These are phyloP conservation scores for Zoysia pacifica DNA, from an alignment of 176 grass and related monocot species.

Conservation along the genomic window DNA sequence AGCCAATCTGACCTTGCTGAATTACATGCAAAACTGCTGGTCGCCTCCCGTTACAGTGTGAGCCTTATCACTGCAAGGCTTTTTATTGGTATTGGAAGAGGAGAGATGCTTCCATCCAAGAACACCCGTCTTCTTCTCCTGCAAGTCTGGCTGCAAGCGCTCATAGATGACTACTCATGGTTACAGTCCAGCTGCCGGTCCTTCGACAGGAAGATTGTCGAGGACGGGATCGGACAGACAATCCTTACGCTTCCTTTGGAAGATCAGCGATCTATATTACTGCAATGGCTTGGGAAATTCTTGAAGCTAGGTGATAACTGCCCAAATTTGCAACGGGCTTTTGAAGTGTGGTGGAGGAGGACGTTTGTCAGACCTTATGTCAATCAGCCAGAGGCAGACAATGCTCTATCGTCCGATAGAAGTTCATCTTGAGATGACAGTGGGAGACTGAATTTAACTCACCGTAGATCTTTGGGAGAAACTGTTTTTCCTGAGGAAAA, in stretches of 20 bases:
- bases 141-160: slow-evolving; percentile 70
- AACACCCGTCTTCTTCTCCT: slow-evolving; percentile 59
- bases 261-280: slow-evolving; percentile 68
- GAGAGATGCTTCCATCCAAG: slow-evolving; percentile 74
- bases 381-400: slow-evolving; percentile 36
- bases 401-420: slow-evolving; percentile 22
- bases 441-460: slow-evolving; percentile 32
- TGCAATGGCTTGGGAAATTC: slow-evolving; percentile 75
- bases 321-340: slow-evolving; percentile 83
- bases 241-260: slow-evolving; percentile 84
- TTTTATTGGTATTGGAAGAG: slow-evolving; percentile 82
- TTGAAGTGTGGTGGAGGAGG: slow-evolving; percentile 97
- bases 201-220: slow-evolving; percentile 81
- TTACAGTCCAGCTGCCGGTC: slow-evolving; percentile 62
- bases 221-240: slow-evolving; percentile 81
- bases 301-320: slow-evolving; percentile 72
- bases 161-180: slow-evolving; percentile 91
- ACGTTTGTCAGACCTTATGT: slow-evolving; percentile 85
- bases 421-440: slow-evolving; percentile 31
- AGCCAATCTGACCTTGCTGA: slow-evolving; percentile 59
- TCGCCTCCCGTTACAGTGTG: slow-evolving; percentile 56
- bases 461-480: slow-evolving; percentile 27
- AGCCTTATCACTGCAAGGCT: slow-evolving; percentile 73
- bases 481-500: neutral
- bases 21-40: slow-evolving; percentile 51